Evolutionary conservation across 2,329 filamentous ascomycete genomes (phyloP), one percentile per base, ranked within the genome.

Genomic region (Aspergillus sp.): DNA sequence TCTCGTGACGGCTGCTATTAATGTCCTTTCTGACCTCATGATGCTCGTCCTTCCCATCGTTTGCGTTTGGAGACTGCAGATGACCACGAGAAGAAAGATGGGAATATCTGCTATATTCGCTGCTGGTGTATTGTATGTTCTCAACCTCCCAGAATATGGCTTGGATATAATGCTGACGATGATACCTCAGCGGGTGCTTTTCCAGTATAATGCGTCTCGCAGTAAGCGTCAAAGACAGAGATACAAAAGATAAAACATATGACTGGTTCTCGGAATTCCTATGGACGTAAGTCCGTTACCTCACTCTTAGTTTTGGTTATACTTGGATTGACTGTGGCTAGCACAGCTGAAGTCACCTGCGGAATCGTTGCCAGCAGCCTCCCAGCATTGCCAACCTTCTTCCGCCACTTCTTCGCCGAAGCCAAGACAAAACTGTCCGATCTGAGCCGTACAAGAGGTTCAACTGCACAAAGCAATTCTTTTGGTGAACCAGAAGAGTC

Each of bases 301-400:
- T 36, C 32, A 26, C 15, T 9, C 2, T 43, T 18, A 34, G 20
- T 9, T 13, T 20, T 22, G 18, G 15, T 17, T n/a, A 22, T 43
- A 5, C 4, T 22, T n/a, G 17, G 36, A 50, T 15, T 52, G n/a
- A 34, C 26, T 2, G 17, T 11, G 18, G 17, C 15, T 26, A 67
- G 65, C 9, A 57, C 62, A 9, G 67, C 66, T 34, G 66, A 68
- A 56, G 59, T 69, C 13, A 62, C 67, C 12, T 66, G 62, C 3
- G 66, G 63, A 6, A 65, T 69, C 50, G 57, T 68, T 24, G 62
- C 64, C 24, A 62, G 64, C 47, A 66, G 62, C 48, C 54, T 69
- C 18, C 62, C 66, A 5, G 59, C 63, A 6, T 26, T 69, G n/a
- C 63, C 64, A 30, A 62, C 56, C 17, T 65, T 65, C 56, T 61